A percentile compares a stretch with the other conserved stretches of the same genome.
Conservation (phyloP, 305 asterid genomes). For the Rubia tinctorum region DNA sequence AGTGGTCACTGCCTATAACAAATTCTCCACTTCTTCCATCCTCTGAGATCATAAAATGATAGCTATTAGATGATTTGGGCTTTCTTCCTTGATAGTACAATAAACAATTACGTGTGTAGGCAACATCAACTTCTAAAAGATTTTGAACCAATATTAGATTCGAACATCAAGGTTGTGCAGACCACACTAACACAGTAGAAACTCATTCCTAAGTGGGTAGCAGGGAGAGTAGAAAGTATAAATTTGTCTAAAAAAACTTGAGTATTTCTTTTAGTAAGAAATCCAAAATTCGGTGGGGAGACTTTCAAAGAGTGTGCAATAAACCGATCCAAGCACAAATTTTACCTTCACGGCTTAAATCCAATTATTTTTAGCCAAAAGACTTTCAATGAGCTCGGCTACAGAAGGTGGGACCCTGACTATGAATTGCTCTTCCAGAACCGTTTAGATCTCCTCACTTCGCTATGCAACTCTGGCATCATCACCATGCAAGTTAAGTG, state of each 20-base stretch:
- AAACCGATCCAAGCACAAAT: neutral
- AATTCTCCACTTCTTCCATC: too few species aligned
- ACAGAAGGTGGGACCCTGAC: slow-evolving; percentile 83
- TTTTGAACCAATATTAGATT: neutral
- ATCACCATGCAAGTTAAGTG: too few species aligned
- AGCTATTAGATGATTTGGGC: neutral
- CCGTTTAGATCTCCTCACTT: too few species aligned
- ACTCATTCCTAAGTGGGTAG: neutral
- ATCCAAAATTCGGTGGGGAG: neutral
- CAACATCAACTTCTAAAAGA: neutral
- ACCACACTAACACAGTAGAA: neutral
- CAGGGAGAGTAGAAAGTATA: neutral
- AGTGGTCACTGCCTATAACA: too few species aligned
- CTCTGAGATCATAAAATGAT: too few species aligned
- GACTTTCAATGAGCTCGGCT: slow-evolving; percentile 82
- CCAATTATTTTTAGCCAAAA: slow-evolving; percentile 63
- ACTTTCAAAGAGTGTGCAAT: neutral
- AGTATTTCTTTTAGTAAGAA: neutral
- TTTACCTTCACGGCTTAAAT: slow-evolving; percentile 70
- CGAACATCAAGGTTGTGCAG: neutral
- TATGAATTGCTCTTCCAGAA: slow-evolving; percentile 91
- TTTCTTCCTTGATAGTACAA: neutral
- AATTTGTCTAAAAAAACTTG: neutral
- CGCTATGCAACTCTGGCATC: too few species aligned
- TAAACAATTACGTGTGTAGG: neutral